These are phyloP conservation scores for Fusarium palustre DNA, from an alignment of 2,329 filamentous ascomycete species.

Conservation along the genomic window DNA sequence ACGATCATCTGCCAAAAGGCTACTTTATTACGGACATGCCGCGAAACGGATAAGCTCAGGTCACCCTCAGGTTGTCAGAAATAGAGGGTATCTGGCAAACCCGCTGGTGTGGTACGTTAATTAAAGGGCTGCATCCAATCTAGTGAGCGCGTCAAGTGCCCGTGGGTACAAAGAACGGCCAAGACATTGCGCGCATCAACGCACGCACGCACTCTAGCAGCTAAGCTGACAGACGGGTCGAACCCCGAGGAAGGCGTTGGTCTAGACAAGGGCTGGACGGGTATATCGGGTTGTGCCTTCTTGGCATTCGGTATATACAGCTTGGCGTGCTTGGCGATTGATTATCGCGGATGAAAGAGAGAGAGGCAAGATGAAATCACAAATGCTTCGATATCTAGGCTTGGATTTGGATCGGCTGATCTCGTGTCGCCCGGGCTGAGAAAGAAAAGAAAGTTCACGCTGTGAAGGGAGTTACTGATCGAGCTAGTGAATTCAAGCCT, in stretches of 20 bases:
- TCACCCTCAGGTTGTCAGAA: background rate
- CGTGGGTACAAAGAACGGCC: slow-evolving; percentile 36
- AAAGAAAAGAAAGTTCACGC: background rate
- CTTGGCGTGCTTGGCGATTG: slow-evolving; percentile 35
- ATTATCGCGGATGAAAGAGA: background rate
- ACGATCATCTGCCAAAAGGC: background rate
- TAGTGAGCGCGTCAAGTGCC: slow-evolving; percentile 9
- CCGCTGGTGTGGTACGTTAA: slow-evolving; percentile 3
- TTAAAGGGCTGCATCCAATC: slow-evolving; percentile 25
- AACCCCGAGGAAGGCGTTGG: slow-evolving; percentile 12
- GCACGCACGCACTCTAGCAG: background rate
- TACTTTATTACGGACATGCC: slow-evolving; percentile 8
- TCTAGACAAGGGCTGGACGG: slow-evolving; percentile 15
- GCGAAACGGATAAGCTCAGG: slow-evolving; percentile 6
- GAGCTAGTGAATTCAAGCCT: background rate
- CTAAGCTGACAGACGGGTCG: slow-evolving; percentile 13
- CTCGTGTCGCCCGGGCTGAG: background rate
- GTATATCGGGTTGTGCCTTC: slow-evolving; percentile 15
- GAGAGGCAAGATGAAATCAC: background rate
- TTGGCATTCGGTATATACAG: slow-evolving; percentile 18
- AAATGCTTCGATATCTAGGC: background rate
- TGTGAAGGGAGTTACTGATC: background rate
- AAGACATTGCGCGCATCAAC: slow-evolving; percentile 9
- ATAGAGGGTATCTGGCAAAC: background rate
- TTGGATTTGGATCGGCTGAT: background rate